Base-by-base conservation (phyloP, 345 rosid species). In the Brassica carinata region DNA sequence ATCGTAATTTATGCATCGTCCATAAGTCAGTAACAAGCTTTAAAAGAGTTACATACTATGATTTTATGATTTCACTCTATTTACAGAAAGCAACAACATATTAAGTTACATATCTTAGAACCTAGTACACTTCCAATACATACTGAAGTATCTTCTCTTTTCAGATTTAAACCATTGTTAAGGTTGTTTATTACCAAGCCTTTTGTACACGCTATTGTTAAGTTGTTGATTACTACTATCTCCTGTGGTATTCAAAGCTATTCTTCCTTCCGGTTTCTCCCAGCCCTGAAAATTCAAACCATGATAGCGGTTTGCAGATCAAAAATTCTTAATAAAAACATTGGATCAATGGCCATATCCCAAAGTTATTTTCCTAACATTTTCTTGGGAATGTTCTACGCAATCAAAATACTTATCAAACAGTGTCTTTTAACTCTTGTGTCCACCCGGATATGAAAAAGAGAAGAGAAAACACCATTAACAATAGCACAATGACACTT, bases 281-380 rank as follows among this genome's bases (percentile, higher is more conserved):
- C n/a, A 5, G 5, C 13, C 77, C 82, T 79, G 77, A 13, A 58
- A 79, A 72, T 58, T n/a, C 26, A 67, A 72, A 29, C 7, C 71
- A n/a, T 15, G 1, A 55, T 57, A 1, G 64, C 2, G 9, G 58
- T 26, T 13, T 13, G 15, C 55, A 45, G 55, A 45, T 45, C 0
- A 5, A 65, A 6, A 29, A 27, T 27, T 72, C 62, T 17, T 27
- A 66, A 43, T 3, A 45, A 15, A 17, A 48, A 77, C 40, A 31
- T 26, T 34, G 14, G 31, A 29, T 29, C 31, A 29, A 45, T 45
- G 55, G 5, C 15, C 15, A 45, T 45, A 77, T 33, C 64, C 75
- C 15, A 14, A 69, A 62, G 64, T 19, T 30, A 2, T n/a, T 7
- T 5, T 71, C 59, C 76, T 72, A 72, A 71, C 66, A 77, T 17